Conservation (phyloP, 169 alveolate species). For the Babesia ovata region DNA sequence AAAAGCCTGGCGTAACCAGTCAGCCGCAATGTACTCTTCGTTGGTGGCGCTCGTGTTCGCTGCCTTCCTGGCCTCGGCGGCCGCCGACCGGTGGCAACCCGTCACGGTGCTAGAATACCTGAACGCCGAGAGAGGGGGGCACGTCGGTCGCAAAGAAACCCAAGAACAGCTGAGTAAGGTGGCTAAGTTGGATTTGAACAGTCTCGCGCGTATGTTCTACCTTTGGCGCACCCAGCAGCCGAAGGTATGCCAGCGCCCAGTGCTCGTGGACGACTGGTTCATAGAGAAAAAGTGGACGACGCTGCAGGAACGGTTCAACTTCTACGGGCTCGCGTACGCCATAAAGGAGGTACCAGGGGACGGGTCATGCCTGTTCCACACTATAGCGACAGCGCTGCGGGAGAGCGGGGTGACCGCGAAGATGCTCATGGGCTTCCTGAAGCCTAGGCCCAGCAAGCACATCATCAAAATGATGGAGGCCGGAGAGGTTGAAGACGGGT, state of each 20-base stretch:
- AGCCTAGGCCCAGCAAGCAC: neutral
- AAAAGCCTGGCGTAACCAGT: too few relatives aligned
- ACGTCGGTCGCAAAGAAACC: neutral
- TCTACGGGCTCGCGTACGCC: constrained; percentile 50
- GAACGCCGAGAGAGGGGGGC: neutral
- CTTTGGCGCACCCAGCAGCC: neutral
- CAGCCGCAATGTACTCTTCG: too few relatives aligned
- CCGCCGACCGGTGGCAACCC: constrained; percentile 19
- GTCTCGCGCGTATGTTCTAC: constrained; percentile 19
- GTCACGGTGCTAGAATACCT: neutral
- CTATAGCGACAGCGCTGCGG: constrained; percentile 17
- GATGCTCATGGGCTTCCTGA: neutral
- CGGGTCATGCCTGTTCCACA: constrained; percentile 51
- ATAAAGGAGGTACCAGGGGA: constrained; percentile 36
- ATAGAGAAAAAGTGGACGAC: neutral
- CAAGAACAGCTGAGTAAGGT: neutral
- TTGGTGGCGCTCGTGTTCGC: neutral
- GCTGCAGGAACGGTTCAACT: constrained; percentile 33
- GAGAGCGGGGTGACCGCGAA: neutral
- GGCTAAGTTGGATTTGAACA: constrained; percentile 10
- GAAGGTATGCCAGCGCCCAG: neutral
- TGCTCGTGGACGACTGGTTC: constrained; percentile 21
- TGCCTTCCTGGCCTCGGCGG: neutral
- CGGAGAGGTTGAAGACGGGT: neutral
- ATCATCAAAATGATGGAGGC: neutral